Percentiles rank a stretch among this genome's conserved stretches.
Evolutionary conservation across 768 basidiomycete genomes (phyloP).

Genomic region (Agrocybe praecox): DNA sequence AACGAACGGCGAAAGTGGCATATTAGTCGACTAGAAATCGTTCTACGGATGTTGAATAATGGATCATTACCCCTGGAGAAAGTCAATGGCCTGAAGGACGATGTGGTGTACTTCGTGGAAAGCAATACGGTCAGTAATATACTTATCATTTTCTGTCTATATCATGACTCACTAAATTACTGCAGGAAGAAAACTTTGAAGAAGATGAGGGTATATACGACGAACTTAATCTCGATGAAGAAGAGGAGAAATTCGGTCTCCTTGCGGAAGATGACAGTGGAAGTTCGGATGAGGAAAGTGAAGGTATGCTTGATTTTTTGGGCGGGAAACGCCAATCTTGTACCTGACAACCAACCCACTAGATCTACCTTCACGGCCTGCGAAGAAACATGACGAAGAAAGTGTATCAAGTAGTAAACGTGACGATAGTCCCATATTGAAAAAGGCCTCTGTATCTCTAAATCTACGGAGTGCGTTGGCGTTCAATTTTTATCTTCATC

Average conservation of each 20-base stretch:
- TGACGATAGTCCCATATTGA: conserved; percentile 77
- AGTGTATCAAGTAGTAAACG: conserved; percentile 74
- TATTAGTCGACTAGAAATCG: conserved; percentile 87
- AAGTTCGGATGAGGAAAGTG: conserved; percentile 73
- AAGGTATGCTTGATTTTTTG: conserved; percentile 52
- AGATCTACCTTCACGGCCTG: conserved; percentile 69
- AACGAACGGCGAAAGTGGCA: conserved; percentile 98
- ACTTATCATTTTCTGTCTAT: background rate
- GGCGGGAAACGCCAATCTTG: background rate
- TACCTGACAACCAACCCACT: background rate
- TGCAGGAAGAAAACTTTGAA: conserved; percentile 94
- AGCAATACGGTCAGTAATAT: conserved; percentile 78
- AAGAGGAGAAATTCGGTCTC: conserved; percentile 91
- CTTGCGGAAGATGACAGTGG: conserved; percentile 77
- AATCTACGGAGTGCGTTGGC: conserved; percentile 68
- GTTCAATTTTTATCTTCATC: conserved; percentile 6
- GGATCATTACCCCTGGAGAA: conserved; percentile 84
- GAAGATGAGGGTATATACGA: conserved; percentile 98
- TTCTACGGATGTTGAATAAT: conserved; percentile 91
- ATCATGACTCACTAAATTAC: background rate
- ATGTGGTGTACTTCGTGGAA: conserved; percentile 95
- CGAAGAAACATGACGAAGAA: conserved; percentile 84
- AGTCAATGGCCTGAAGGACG: conserved; percentile 84
- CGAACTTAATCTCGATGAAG: conserved; percentile 95
- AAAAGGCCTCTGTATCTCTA: conserved; percentile 68